Conservation (phyloP, 1,139 yeast species). For the Pichia sp. region DNA sequence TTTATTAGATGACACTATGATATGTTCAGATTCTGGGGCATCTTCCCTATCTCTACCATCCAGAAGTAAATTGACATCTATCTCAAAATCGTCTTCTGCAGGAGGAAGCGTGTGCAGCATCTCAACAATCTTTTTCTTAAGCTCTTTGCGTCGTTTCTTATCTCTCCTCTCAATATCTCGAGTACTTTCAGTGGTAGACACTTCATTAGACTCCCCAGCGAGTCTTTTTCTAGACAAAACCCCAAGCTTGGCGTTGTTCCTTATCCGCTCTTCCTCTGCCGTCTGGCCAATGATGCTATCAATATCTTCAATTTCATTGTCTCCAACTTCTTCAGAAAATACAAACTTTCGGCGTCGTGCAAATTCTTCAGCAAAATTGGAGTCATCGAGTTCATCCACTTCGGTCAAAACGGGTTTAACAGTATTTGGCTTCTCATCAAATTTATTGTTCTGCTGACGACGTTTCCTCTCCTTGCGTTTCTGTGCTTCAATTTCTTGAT, state of each 20-base stretch:
- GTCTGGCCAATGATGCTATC: conserved; percentile 15
- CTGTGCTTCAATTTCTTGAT: conserved; percentile 33
- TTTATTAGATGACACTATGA: too few species aligned
- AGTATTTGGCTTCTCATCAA: conserved; percentile 16
- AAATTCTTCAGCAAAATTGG: conserved; percentile 23
- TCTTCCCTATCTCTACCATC: not conserved
- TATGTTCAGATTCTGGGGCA: not conserved
- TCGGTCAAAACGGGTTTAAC: conserved; percentile 4
- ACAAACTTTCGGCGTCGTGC: conserved; percentile 46
- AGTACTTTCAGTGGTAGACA: conserved; percentile 9
- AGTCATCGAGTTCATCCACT: conserved; percentile 33
- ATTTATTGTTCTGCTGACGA: conserved; percentile 19
- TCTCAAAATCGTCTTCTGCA: conserved; percentile 55
- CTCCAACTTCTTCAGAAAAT: conserved; percentile 37
- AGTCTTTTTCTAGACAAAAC: conserved; percentile 16
- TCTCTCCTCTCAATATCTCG: conserved; percentile 2
- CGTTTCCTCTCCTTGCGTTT: conserved; percentile 27
- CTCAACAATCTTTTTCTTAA: conserved; percentile 20
- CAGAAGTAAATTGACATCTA: conserved; percentile 25
- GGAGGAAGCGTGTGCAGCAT: conserved; percentile 38
- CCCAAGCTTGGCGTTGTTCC: conserved; percentile 18
- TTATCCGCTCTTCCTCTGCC: conserved; percentile 22
- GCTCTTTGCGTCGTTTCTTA: conserved; percentile 5
- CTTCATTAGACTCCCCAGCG: conserved; percentile 4
- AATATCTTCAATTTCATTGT: conserved; percentile 3